Evolutionary conservation across 331 rosid genomes (phyloP).

Genomic region (Rhamnella rubrinervis): DNA sequence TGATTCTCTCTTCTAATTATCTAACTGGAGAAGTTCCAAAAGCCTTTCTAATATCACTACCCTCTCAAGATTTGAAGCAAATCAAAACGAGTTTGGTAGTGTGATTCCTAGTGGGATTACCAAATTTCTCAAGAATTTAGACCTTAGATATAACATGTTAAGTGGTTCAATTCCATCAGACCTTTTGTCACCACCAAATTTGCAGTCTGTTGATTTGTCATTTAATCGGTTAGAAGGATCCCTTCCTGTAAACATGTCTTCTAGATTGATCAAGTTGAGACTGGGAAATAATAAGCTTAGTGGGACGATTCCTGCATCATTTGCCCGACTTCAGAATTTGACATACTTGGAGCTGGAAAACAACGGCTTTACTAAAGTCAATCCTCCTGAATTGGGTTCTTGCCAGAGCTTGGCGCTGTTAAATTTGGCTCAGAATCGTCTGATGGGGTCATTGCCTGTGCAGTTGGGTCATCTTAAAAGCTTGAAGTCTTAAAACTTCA

Average conservation of each 20-base stretch:
- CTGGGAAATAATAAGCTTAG: conserved; percentile 52
- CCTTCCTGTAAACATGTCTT: conserved; percentile 45
- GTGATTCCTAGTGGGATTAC: conserved; percentile 51
- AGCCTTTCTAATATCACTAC: conserved; percentile 32
- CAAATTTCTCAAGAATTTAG: conserved; percentile 42
- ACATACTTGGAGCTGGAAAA: conserved; percentile 67
- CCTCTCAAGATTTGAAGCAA: conserved; percentile 67
- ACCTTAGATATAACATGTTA: conserved; percentile 55
- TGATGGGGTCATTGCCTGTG: conserved; percentile 49
- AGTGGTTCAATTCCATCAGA: conserved; percentile 49
- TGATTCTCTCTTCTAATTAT: conserved; percentile 54
- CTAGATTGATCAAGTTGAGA: conserved; percentile 58
- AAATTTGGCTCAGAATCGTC: conserved; percentile 58
- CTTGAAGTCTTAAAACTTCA: conserved; percentile 71
- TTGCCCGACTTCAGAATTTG: conserved; percentile 19
- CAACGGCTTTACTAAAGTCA: conserved; percentile 39
- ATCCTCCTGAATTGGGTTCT: conserved; percentile 49
- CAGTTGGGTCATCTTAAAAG: conserved; percentile 44
- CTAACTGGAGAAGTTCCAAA: conserved; percentile 53
- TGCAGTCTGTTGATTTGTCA: conserved; percentile 62
- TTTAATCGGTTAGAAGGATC: conserved; percentile 40
- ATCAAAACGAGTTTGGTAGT: conserved; percentile 43
- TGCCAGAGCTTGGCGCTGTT: conserved; percentile 57
- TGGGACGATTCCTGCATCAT: conserved; percentile 39
- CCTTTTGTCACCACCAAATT: conserved; percentile 40